A percentile compares a stretch with the other conserved stretches of the same genome.
Conservation (phyloP, 2,329 filamentous ascomycete genomes). For the Chaetothyriales sp. region DNA sequence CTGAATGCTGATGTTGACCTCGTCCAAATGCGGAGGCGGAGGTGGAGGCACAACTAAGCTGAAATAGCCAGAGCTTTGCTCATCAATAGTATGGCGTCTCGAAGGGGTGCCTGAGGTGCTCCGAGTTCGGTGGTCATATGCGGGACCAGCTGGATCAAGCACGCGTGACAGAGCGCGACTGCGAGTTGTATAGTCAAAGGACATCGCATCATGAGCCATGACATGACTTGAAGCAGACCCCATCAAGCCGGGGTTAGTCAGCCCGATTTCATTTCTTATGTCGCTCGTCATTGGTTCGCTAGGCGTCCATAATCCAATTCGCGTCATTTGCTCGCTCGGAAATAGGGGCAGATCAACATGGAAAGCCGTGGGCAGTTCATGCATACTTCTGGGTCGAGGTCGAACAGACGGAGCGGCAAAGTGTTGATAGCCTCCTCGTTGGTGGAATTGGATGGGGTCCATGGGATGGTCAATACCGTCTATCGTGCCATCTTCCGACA, state of each 20-base stretch:
- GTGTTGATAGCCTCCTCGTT: background rate
- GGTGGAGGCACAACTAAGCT: constrained; percentile 3
- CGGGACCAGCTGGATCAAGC: constrained; percentile 3
- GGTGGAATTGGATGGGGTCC: constrained; percentile 3
- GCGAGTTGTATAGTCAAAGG: constrained; percentile 4
- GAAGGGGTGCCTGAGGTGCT: constrained; percentile 13
- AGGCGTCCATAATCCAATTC: constrained; percentile 15
- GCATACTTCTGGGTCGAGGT: constrained; percentile 15
- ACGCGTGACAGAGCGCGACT: constrained; percentile 8
- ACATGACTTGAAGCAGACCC: constrained; percentile 1
- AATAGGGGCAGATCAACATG: constrained; percentile 17
- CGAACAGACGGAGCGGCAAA: constrained; percentile 8
- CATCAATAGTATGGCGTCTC: constrained; percentile 11
- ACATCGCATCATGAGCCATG: constrained; percentile 1
- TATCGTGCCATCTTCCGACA: constrained; percentile 18
- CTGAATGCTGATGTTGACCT: background rate
- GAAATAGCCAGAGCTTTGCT: constrained; percentile 8
- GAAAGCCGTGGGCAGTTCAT: constrained; percentile 13
- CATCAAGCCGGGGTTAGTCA: constrained; percentile 7
- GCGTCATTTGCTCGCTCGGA: constrained; percentile 13
- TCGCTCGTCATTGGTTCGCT: constrained; percentile 9
- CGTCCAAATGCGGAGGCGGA: background rate
- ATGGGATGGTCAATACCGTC: constrained; percentile 16
- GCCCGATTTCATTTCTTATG: constrained; percentile 4
- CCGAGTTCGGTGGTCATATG: constrained; percentile 9